Evolutionary conservation across 1,139 yeast genomes (phyloP), one percentile per base, ranked within the genome.

Genomic region (Geotrichum cucujoidarum): DNA sequence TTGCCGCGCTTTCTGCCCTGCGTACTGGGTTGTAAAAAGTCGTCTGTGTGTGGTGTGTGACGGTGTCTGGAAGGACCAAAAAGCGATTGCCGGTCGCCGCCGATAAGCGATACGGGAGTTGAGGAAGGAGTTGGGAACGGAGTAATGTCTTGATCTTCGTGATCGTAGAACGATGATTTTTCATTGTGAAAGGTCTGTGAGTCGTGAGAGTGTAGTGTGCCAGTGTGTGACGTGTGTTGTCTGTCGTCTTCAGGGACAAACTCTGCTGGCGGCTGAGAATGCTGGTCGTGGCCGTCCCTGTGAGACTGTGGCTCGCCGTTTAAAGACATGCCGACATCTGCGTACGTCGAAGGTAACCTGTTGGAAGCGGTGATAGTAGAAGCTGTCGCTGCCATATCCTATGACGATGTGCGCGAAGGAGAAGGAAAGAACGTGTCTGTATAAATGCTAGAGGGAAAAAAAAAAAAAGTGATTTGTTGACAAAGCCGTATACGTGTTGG

Each of bases 71-170:
- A 37, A 1, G 50, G 44, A 2, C 41, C 31, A 34, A 47, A 47
- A 5, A 47, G 34, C 4, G 44, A 30, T 4, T 39, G 31, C 8
- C 50, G 47, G 33, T 38, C 44, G 11, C 47, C 38, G n/a, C 39
- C 34, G 10, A 42, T 22, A 27, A 47, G 30, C 29, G 50, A 44
- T 2, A 40, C 37, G 2, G 40, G 45, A 14, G 41, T 43, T 29
- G 40, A 33, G 16, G 34, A 43, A 1, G 39, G 43, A 14, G 41
- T 43, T 36, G 40, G 43, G 21, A 43, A 43, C 20, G 46, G 41
- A 11, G 25, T 36, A 10, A 43, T 24, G 3, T 31, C 38, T 10
- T 29, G 14, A 10, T 31, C 41, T 6, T 14, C 27, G 17, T 40
- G 36, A 7, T 30, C 13, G 21, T 31, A 21, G 20, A 17, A 21